phyloP scores from a whole-genome alignment of 352 stramenopile genomes.

The Globisporangium acanthophoron region DNA sequence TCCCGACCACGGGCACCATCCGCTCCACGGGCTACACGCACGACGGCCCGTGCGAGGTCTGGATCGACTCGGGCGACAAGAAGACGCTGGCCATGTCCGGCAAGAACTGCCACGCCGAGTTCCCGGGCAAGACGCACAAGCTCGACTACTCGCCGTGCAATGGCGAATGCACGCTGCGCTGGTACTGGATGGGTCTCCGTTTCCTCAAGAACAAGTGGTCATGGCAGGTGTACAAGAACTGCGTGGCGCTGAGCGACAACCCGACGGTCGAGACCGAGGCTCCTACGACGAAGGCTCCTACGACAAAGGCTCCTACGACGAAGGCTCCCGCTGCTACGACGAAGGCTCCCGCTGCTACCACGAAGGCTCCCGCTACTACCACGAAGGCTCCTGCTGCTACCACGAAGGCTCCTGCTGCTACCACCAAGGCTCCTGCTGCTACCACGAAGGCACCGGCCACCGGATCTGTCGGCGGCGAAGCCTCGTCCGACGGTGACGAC shows the following conservation, averaged over 20 bases:
- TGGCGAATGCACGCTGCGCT: conserved; percentile 27
- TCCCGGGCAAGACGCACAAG: conserved; percentile 28
- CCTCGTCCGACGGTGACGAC: background rate
- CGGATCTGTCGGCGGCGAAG: conserved; percentile 6
- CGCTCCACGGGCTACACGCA: conserved; percentile 47
- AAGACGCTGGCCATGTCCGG: conserved; percentile 47
- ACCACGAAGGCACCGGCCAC: background rate
- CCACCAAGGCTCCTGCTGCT: background rate
- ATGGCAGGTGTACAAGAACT: conserved; percentile 60
- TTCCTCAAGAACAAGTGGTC: conserved; percentile 44
- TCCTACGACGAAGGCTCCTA: conserved; percentile 1
- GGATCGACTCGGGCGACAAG: conserved; percentile 33
- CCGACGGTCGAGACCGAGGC: background rate
- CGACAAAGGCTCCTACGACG: background rate
- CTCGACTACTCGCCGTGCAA: conserved; percentile 35
- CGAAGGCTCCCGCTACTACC: conserved; percentile 1
- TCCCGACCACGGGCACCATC: conserved; percentile 17
- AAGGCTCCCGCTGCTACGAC: background rate
- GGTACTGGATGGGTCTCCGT: conserved; percentile 37
- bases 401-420: background rate
- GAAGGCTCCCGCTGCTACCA: background rate
- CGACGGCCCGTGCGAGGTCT: conserved; percentile 38
- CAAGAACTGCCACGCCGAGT: conserved; percentile 32
- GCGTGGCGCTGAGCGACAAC: conserved; percentile 15
- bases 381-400: background rate